Evolutionary conservation across 1,284 basidiomycete genomes (phyloP).

Genomic region (Ustilago curta): DNA sequence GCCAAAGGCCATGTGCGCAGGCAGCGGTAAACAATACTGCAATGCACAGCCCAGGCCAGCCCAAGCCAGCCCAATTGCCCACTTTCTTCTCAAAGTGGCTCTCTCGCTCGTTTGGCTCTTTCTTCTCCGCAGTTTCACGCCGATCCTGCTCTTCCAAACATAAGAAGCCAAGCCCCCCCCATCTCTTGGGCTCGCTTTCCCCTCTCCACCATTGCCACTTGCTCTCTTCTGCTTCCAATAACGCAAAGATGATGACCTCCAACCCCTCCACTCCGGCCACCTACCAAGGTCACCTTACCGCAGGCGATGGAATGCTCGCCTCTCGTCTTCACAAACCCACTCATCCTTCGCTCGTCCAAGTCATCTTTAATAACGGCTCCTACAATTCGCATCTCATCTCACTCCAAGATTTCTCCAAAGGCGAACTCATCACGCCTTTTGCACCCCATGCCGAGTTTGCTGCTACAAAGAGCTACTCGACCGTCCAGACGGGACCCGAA

Average conservation of each 20-base stretch:
- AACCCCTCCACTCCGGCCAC: constrained; percentile 20
- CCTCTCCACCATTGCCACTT: neutral
- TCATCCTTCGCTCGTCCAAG: constrained; percentile 54
- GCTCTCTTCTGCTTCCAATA: no score
- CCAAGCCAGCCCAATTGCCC: no score
- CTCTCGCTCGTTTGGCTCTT: neutral
- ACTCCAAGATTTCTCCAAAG: constrained; percentile 33
- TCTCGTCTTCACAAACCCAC: constrained; percentile 53
- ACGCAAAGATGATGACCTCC: constrained; percentile 26
- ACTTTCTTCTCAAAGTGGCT: constrained; percentile 5
- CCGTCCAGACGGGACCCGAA: constrained; percentile 56
- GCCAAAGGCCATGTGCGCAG: constrained; percentile 3
- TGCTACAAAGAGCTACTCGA: constrained; percentile 50
- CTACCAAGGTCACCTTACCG: constrained; percentile 60
- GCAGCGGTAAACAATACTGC: neutral
- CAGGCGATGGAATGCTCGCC: constrained; percentile 50
- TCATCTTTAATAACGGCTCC: constrained; percentile 61
- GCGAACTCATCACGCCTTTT: constrained; percentile 53
- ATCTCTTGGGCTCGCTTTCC: neutral
- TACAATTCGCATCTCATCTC: constrained; percentile 64
- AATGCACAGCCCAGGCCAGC: neutral
- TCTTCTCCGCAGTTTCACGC: neutral
- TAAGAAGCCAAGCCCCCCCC: neutral
- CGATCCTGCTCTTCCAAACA: constrained; percentile 1
- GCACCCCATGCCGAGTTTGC: constrained; percentile 44